Evolutionary conservation across 2,329 filamentous ascomycete genomes (phyloP).

Genomic region (Aspergillus calidoustus): DNA sequence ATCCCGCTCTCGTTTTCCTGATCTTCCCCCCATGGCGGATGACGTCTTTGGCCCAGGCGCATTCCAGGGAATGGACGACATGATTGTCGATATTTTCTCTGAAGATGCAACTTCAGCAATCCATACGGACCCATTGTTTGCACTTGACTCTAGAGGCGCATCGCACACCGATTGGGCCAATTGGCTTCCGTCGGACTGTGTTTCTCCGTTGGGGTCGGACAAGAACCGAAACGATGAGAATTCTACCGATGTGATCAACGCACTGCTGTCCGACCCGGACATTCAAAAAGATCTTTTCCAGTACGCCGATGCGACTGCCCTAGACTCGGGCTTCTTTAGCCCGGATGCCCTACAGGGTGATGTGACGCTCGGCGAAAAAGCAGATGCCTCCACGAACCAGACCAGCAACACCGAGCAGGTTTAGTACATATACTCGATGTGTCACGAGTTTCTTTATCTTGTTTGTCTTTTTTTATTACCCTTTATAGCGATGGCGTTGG

Average conservation of each 20-base stretch:
- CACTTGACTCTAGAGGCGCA: slow-evolving; percentile 32
- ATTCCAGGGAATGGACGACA: slow-evolving; percentile 39
- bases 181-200: slow-evolving; percentile 43
- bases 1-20: slow-evolving; percentile 24
- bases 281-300: slow-evolving; percentile 40
- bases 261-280: slow-evolving; percentile 40
- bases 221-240: slow-evolving; percentile 30
- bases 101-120: slow-evolving; percentile 33
- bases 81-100: slow-evolving; percentile 45
- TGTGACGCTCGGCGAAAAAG: slow-evolving; percentile 29
- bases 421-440: slow-evolving; percentile 20
- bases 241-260: slow-evolving; percentile 39
- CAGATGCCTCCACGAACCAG: slow-evolving; percentile 22
- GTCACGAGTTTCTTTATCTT: slow-evolving; percentile 26
- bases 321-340: slow-evolving; percentile 45
- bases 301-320: slow-evolving; percentile 33
- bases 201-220: slow-evolving; percentile 37
- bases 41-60: slow-evolving; percentile 31
- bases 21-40: slow-evolving; percentile 27
- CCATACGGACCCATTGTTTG: slow-evolving; percentile 34
- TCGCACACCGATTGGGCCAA: slow-evolving; percentile 39
- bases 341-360: slow-evolving; percentile 38
- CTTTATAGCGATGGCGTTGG: slow-evolving; percentile 25
- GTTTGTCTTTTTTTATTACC: slow-evolving; percentile 13
- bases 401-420: slow-evolving; percentile 21